Evolutionary conservation across 495 filamentous ascomycete genomes (phyloP), one percentile per base, ranked within the genome.

Genomic region (Trichocladium uniseriatum): DNA sequence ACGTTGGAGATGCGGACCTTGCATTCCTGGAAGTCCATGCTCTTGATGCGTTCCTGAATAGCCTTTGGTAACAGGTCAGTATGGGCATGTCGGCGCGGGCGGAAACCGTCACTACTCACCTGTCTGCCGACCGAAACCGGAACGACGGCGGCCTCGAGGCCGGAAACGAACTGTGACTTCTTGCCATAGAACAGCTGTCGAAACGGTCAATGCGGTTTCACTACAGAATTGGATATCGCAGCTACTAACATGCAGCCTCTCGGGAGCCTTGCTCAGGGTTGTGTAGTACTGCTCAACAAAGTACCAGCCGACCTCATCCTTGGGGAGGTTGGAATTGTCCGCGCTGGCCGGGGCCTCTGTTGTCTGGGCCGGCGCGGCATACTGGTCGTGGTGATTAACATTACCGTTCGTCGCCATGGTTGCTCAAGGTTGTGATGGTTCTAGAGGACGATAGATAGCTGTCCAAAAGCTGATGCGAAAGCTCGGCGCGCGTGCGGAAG

Each of bases 211-310:
- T 44, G 34, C 15, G 14, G 27, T 6, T 24, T 20, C 28, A 46
- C 2, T 10, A 6, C 21, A 16, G 22, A 16, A 38, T 15, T 38
- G 24, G 38, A 27, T 27, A 3, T 27, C 4, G 4, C 8, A 27
- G 24, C 24, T n/a, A 76, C 83, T 72, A 69, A 89, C 85, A 61
- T 89, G 88, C 52, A 98, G 80, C 69, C 91, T 94, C 58, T 95
- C 90, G 14, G 94, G 92, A 51, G 74, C 84, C 64, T 88, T 87
- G 80, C 88, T 95, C 59, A 98, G 76, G 54, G 87, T 98, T 53
- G 88, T 97, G 68, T 98, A 98, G 75, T 94, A 97, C 64, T 95
- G 89, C 77, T 98, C 94, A 29, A 97, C 92, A 55, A 98, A 98
- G 68, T 89, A 96, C 92, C 92, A 98, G 58, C 89, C 92, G 44